Conservation (phyloP, 352 stramenopile genomes). For the Pythium sp. region DNA sequence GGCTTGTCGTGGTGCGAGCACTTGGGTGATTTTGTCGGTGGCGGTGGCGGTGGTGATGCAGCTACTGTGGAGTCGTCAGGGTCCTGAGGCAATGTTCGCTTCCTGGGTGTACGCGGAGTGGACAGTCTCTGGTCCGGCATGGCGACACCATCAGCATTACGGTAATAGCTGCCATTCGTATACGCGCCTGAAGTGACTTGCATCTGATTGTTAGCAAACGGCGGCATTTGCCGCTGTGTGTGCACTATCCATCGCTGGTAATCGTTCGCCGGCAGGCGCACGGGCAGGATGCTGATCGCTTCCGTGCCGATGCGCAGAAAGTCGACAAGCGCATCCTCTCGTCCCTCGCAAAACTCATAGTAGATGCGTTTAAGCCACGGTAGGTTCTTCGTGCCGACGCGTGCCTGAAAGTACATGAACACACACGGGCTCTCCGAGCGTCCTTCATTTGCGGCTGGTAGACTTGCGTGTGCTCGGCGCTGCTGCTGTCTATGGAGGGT, state of each 20-base stretch:
- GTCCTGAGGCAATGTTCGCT: neutral
- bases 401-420: constrained; percentile 23
- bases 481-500: constrained; percentile 32
- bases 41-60: neutral
- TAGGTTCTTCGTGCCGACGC: constrained; percentile 40
- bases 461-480: neutral
- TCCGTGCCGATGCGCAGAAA: constrained; percentile 23
- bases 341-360: constrained; percentile 28
- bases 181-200: too few relatives aligned
- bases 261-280: constrained; percentile 17
- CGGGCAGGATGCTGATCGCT: constrained; percentile 28
- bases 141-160: neutral
- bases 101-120: neutral
- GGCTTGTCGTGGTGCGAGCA: neutral
- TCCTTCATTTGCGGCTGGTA: neutral
- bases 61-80: neutral
- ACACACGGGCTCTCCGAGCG: constrained; percentile 9
- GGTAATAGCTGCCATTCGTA: neutral
- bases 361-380: constrained; percentile 31
- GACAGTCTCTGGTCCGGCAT: neutral
- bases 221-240: constrained; percentile 13
- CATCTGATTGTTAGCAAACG: neutral
- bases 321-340: constrained; percentile 19
- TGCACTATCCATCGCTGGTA: neutral
- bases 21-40: neutral